Evolutionary conservation across 768 basidiomycete genomes (phyloP), one percentile per base, ranked within the genome.

Genomic region (Mycena alexandri): DNA sequence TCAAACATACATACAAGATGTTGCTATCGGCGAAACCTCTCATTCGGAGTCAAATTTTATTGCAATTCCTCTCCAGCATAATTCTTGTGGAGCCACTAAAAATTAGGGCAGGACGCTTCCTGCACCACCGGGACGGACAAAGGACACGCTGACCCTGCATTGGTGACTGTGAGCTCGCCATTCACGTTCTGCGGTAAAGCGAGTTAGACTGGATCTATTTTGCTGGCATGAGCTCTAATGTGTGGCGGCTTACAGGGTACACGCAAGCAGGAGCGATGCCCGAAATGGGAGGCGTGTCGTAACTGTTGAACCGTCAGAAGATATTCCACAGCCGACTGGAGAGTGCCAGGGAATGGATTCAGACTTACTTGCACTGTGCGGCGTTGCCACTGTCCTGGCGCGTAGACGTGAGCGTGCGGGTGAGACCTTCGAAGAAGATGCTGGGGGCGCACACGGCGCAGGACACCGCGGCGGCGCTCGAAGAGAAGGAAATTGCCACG

Each of bases 361-460:
- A 29, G 13, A 54, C 65, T 12, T 50, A 67, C 65, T 59, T 67
- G 69, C 69, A 71, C 29, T 67, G 61, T 3, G 67, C 46, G 12
- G 61, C 63, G 38, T 71, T 71, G 25, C 51, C 61, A 14, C 24
- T 61, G 9, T 63, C 62, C 44, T 71, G 34, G 14, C 46, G 46
- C 8, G 46, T 43, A 17, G 54, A 17, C 19, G 69, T 70, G 46
- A 70, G 47, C 5, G 69, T 70, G 53, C 69, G 65, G n/a, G 69
- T 70, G 24, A 52, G 54, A 24, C 69, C 69, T 21, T 66, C 46
- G 59, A 41, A 70, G 58, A 70, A 65, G n/a, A 70, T 70, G 34
- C 47, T 62, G 7, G 53, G 13, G 11, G 50, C 17, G 65, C 69
- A 70, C 17, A 70, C 69, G 16, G 29, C 69, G 33, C 69, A 70